Evolutionary conservation across 208 protist species (phyloP), one percentile per base, ranked within the genome.

Genomic region (Crithidia acanthocephali): DNA sequence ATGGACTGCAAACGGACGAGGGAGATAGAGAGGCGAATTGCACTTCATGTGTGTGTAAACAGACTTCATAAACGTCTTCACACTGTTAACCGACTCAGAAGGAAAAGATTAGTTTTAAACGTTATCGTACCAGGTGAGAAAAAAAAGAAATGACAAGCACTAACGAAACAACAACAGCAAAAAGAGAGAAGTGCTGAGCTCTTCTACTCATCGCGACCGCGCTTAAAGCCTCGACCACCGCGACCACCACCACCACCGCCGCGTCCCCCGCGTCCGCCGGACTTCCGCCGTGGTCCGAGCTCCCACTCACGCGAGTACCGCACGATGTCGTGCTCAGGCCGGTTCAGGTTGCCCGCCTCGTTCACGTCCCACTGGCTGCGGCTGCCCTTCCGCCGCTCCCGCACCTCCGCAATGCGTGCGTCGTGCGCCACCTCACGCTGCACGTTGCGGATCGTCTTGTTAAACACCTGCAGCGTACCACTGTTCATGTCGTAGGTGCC

Each of bases 361-460:
- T 55, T 71, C 11, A 90, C 53, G 60, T 88, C 80, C 85, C 87
- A 95, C 76, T 85, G 75, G 27, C 75, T 88, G 25, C 82, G 64
- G 44, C 76, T 80, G 13, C 74, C 81, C 56, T 79, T 81, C 30
- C 83, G 79, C 15, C 86, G 83, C 68, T 82, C 79, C 40, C 84
- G 80, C 42, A 95, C 91, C 28, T 76, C 77, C 1, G 61, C 25
- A n/a, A 87, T 73, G 28, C 80, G 72, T 47, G 79, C 84, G 68
- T 93, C 91, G 35, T 88, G 84, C 53, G 68, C 73, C 32, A 92
- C 87, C 70, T 90, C 87, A 15, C 91, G 85, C 65, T 86, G 74
- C 59, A 95, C 91, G 45, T 84, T 84, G 22, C 91, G 91, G 30
- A 90, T 89, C 8, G 91, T 95, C 74, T 94, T 93, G 60, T 91